phyloP scores from a whole-genome alignment of 176 grass and related monocot genomes.

The Cymbopogon citratus region DNA sequence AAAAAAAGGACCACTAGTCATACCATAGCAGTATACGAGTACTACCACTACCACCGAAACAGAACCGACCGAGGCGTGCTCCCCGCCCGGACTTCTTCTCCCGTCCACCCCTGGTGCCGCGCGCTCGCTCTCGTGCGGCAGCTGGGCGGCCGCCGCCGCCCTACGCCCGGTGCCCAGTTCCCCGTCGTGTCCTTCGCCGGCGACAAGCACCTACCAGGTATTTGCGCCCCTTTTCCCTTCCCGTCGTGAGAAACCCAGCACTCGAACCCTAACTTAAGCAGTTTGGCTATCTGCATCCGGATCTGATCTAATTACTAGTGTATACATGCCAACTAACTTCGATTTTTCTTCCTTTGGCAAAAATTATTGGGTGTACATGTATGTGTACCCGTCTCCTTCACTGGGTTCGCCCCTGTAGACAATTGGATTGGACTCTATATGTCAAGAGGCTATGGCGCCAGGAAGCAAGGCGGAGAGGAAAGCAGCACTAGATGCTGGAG shows the following conservation, averaged over 20 bases:
- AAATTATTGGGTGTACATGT: background rate
- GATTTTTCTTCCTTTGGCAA: background rate
- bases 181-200: background rate
- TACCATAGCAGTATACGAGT: too few relatives aligned
- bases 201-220: too few relatives aligned
- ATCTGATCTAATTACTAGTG: too few relatives aligned
- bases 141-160: background rate
- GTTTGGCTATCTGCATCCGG: too few relatives aligned
- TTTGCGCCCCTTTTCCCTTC: too few relatives aligned
- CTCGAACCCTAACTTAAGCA: too few relatives aligned
- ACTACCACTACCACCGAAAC: too few relatives aligned
- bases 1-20: too few relatives aligned
- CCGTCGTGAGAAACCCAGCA: too few relatives aligned
- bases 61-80: too few relatives aligned
- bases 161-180: background rate
- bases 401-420: background rate
- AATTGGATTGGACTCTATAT: constrained; percentile 11
- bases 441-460: constrained; percentile 42
- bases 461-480: constrained; percentile 58
- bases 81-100: too few relatives aligned
- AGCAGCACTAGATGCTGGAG: constrained; percentile 51
- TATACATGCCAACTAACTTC: background rate
- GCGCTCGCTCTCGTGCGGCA: background rate
- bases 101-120: background rate
- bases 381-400: background rate